Percentiles rank a stretch among this genome's conserved stretches.
These are phyloP conservation scores for Amylocarpus encephaloides DNA, from an alignment of 2,329 filamentous ascomycete species.

Conservation along the genomic window DNA sequence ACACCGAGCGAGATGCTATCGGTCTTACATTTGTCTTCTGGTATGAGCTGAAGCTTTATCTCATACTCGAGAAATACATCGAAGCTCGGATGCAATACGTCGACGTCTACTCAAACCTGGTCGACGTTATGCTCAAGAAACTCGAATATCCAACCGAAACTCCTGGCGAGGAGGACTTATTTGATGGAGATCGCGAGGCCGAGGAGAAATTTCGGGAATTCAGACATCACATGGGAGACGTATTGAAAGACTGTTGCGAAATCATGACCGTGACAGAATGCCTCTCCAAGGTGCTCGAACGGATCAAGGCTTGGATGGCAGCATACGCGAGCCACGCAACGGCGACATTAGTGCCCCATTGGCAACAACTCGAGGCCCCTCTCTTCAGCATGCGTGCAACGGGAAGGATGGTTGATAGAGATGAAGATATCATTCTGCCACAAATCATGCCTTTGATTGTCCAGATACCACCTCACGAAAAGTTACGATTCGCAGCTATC, in stretches of 20 bases:
- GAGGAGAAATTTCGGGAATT: slow-evolving; percentile 98
- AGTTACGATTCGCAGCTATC: slow-evolving; percentile 95
- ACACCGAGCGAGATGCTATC: slow-evolving; percentile 85
- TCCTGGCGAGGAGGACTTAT: slow-evolving; percentile 54
- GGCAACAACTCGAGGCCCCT: slow-evolving; percentile 93
- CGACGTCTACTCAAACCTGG: slow-evolving; percentile 80
- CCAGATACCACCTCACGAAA: slow-evolving; percentile 91
- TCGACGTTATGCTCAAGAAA: slow-evolving; percentile 88
- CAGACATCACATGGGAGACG: slow-evolving; percentile 94
- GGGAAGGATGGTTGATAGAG: slow-evolving; percentile 88
- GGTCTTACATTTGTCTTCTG: slow-evolving; percentile 94
- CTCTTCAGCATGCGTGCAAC: slow-evolving; percentile 93
- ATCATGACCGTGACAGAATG: slow-evolving; percentile 93
- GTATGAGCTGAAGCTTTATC: slow-evolving; percentile 96
- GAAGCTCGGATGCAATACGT: slow-evolving; percentile 70
- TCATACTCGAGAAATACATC: slow-evolving; percentile 84
- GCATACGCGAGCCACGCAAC: slow-evolving; percentile 72
- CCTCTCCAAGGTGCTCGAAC: slow-evolving; percentile 76
- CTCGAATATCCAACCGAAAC: slow-evolving; percentile 79
- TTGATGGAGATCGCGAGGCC: slow-evolving; percentile 90
- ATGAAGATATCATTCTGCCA: slow-evolving; percentile 80
- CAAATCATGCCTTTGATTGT: slow-evolving; percentile 91
- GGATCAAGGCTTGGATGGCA: slow-evolving; percentile 84
- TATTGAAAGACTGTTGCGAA: slow-evolving; percentile 92
- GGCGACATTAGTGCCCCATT: slow-evolving; percentile 73